Percentiles rank a stretch among this genome's conserved stretches.
These are phyloP conservation scores for Baudoinia panamericana DNA, from an alignment of 495 filamentous ascomycete species.

Conservation along the genomic window DNA sequence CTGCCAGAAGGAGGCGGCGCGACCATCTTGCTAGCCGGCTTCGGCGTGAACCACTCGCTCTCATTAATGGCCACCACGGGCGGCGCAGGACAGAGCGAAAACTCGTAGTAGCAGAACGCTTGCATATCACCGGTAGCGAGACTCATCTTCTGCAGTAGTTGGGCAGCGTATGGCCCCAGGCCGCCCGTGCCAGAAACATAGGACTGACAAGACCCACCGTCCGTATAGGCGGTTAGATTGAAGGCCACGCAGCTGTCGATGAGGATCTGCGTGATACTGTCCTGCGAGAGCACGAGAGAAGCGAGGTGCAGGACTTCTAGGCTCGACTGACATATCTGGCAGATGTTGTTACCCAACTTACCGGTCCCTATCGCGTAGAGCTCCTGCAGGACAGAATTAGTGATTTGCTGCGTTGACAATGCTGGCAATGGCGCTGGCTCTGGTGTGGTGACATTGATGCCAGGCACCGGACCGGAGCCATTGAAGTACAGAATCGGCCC, in stretches of 20 bases:
- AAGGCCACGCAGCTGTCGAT: constrained; percentile 18
- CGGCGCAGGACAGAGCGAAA: constrained; percentile 12
- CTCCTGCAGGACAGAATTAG: constrained; percentile 19
- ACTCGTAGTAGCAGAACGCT: constrained; percentile 22
- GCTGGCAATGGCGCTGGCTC: constrained; percentile 15
- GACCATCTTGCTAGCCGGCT: constrained; percentile 6
- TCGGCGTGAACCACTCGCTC: constrained; percentile 15
- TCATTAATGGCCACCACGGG: constrained; percentile 21
- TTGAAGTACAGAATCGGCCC: constrained; percentile 12
- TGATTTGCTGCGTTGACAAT: constrained; percentile 7
- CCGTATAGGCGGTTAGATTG: background rate
- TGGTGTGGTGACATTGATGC: constrained; percentile 19
- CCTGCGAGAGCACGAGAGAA: constrained; percentile 17
- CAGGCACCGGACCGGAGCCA: constrained; percentile 10
- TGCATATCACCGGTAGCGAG: constrained; percentile 21
- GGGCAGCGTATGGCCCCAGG: constrained; percentile 20
- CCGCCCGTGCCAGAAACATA: constrained; percentile 11
- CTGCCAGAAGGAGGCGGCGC: constrained; percentile 8
- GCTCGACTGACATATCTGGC: constrained; percentile 17
- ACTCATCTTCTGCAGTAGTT: constrained; percentile 20
- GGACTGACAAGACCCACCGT: background rate
- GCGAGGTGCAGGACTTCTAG: constrained; percentile 21
- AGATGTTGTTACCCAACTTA: constrained; percentile 10
- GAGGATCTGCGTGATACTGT: constrained; percentile 16
- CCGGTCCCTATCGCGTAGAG: constrained; percentile 17